Percentiles rank a stretch among this genome's conserved stretches.
Evolutionary conservation across 2,329 filamentous ascomycete genomes (phyloP).

Genomic region (Gremmenia infestans): DNA sequence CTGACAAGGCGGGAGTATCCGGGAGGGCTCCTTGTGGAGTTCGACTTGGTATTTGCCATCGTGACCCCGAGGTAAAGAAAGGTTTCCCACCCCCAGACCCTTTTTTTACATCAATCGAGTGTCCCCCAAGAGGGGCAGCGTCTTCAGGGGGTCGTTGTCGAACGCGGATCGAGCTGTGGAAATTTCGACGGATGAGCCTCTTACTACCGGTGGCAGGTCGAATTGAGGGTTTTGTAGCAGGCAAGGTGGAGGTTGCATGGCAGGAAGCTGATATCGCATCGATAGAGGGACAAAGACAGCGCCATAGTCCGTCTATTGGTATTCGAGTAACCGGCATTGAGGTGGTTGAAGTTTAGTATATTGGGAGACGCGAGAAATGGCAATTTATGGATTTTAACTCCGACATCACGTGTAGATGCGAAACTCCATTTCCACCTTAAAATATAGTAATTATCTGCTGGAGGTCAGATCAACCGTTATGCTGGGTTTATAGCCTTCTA

Average conservation of each 20-base stretch:
- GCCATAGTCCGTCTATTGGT: slow-evolving; percentile 55
- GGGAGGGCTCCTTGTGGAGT: slow-evolving; percentile 3
- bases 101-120: not conserved
- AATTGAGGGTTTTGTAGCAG: slow-evolving; percentile 1
- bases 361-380: slow-evolving; percentile 3
- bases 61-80: not conserved
- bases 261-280: slow-evolving; percentile 37
- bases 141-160: slow-evolving; percentile 14
- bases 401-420: not conserved
- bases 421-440: too few relatives aligned
- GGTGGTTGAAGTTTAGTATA: not conserved
- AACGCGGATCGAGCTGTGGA: slow-evolving; percentile 12
- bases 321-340: slow-evolving; percentile 33
- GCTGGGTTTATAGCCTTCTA: not conserved
- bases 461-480: not conserved
- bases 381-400: not conserved
- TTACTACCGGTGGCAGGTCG: not conserved
- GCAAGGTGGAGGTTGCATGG: not conserved
- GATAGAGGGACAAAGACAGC: slow-evolving; percentile 55
- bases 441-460: too few relatives aligned
- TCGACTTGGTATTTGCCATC: slow-evolving; percentile 9
- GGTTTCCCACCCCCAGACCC: slow-evolving; percentile 4
- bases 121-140: slow-evolving; percentile 17
- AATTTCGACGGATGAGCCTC: slow-evolving; percentile 2
- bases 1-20: not conserved